Conservation (phyloP, 2,329 filamentous ascomycete species). For the Stagonosporopsis chrysanthemi region DNA sequence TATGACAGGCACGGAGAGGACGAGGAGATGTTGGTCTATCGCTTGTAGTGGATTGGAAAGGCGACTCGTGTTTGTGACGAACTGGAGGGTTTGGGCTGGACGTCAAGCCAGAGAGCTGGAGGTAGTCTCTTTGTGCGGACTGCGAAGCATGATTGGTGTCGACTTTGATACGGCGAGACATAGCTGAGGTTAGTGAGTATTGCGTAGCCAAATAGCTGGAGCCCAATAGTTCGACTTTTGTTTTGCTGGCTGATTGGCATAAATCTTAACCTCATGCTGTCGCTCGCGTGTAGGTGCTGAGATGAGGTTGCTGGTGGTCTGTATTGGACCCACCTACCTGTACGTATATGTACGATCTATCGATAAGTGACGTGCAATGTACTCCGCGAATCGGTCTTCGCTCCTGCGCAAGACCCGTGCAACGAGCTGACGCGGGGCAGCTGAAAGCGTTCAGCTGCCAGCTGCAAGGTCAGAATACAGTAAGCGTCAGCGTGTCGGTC, state of each 20-base stretch:
- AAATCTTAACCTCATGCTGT: not conserved
- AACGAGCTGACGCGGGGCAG: slow-evolving; percentile 16
- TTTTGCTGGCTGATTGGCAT: not conserved
- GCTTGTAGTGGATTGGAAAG: not conserved
- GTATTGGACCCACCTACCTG: not conserved
- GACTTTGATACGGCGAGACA: not conserved
- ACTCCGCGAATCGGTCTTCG: slow-evolving; percentile 1
- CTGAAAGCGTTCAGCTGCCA: not conserved
- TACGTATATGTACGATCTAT: slow-evolving; percentile 16
- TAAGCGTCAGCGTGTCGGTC: slow-evolving; percentile 21
- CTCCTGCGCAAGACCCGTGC: not conserved
- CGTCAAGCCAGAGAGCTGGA: not conserved
- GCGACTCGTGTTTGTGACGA: not conserved
- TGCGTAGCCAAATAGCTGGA: not conserved
- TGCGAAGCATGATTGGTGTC: not conserved
- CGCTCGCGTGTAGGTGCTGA: not conserved
- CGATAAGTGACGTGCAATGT: slow-evolving; percentile 7
- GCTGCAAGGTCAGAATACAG: slow-evolving; percentile 2
- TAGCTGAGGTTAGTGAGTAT: not conserved
- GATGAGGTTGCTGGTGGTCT: not conserved
- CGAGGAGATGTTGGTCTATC: no score
- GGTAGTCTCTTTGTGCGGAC: not conserved
- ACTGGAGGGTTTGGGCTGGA: not conserved
- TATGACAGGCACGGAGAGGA: not conserved
- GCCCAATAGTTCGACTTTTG: no score